These are phyloP conservation scores for Sarocladium brachiariae DNA, from an alignment of 2,329 filamentous ascomycete genomes.

Conservation along the genomic window DNA sequence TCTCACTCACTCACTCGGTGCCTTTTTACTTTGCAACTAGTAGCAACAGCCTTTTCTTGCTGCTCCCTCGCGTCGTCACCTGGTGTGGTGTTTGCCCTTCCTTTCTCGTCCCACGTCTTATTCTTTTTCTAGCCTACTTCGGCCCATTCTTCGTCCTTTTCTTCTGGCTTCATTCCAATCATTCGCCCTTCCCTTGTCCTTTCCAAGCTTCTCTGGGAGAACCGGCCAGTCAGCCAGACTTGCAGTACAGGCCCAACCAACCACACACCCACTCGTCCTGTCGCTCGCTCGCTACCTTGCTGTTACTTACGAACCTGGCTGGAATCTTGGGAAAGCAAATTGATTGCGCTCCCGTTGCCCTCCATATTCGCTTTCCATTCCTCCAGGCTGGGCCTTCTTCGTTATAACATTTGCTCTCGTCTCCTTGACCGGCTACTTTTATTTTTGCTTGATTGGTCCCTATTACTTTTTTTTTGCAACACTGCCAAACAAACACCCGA, in stretches of 20 bases:
- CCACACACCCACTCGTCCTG: too few relatives aligned
- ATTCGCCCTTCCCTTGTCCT: neutral
- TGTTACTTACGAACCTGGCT: neutral
- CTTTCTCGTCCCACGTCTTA: neutral
- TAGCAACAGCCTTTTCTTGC: neutral
- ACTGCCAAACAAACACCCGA: neutral
- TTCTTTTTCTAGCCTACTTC: too few relatives aligned
- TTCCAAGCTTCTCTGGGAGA: too few relatives aligned
- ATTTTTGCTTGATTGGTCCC: neutral
- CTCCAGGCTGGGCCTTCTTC: constrained; percentile 8
- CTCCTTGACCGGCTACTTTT: neutral
- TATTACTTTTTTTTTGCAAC: neutral
- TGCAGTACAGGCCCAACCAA: too few relatives aligned
- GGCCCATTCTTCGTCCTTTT: neutral
- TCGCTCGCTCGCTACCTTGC: neutral
- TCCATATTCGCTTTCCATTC: constrained; percentile 1
- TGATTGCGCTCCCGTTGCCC: neutral
- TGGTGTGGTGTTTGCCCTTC: constrained; percentile 7
- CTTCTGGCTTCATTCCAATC: constrained; percentile 4
- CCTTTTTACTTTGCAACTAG: too few relatives aligned
- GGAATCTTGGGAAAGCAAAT: neutral
- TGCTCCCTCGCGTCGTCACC: constrained; percentile 4
- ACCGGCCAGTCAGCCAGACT: too few relatives aligned
- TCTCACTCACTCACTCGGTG: neutral
- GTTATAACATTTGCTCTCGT: neutral